These are phyloP conservation scores for Globisporangium canariense DNA, from an alignment of 352 stramenopile species.

Conservation along the genomic window DNA sequence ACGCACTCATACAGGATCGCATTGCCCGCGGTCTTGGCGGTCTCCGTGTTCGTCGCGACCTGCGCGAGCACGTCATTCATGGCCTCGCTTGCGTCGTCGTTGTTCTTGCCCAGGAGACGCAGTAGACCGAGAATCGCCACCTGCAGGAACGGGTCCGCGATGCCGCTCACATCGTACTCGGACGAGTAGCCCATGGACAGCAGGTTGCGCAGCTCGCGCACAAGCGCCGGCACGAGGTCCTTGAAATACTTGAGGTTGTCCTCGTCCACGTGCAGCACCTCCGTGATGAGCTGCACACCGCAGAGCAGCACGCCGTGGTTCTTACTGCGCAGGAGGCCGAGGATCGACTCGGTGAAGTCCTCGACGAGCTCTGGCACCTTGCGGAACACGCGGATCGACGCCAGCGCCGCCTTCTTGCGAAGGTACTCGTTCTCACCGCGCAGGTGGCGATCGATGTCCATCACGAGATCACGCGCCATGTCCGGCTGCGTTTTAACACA, in stretches of 20 bases:
- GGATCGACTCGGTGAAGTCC: conserved; percentile 97
- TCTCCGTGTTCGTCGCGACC: conserved; percentile 99
- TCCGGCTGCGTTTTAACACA: conserved; percentile 65
- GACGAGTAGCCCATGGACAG: conserved; percentile 97
- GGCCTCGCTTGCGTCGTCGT: conserved; percentile 90
- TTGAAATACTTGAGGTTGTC: conserved; percentile 76
- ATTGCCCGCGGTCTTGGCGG: conserved; percentile 99
- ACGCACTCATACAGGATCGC: conserved; percentile 99
- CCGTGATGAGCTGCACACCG: conserved; percentile 95
- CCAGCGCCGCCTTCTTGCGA: conserved; percentile 97
- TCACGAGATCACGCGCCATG: conserved; percentile 97
- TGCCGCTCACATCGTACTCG: conserved; percentile 98
- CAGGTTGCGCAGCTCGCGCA: conserved; percentile 93
- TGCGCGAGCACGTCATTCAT: conserved; percentile 99
- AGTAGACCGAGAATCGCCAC: conserved; percentile 90
- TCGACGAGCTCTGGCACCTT: conserved; percentile 98
- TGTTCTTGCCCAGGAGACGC: conserved; percentile 93
- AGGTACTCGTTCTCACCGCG: conserved; percentile 93
- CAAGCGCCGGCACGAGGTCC: conserved; percentile 70
- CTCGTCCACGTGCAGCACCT: conserved; percentile 86
- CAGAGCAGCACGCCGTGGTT: conserved; percentile 98
- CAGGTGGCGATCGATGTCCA: conserved; percentile 97
- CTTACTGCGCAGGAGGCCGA: conserved; percentile 92
- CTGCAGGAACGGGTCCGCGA: conserved; percentile 98
- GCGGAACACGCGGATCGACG: conserved; percentile 89